A percentile compares a stretch with the other conserved stretches of the same genome.
Conservation (phyloP, 1,284 basidiomycete genomes). For the Tremellales sp. region DNA sequence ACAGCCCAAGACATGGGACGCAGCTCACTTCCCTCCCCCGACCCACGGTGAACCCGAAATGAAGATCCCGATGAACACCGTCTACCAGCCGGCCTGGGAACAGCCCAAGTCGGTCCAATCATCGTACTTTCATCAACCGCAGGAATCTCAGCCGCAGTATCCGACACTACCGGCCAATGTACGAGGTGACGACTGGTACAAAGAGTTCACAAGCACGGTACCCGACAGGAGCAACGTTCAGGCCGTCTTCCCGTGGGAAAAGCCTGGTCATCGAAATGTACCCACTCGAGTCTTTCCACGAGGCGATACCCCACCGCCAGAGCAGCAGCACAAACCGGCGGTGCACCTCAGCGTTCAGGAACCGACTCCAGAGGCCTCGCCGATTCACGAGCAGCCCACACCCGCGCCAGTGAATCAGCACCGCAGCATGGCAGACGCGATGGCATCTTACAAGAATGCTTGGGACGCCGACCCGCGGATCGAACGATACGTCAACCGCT, state of each 20-base stretch:
- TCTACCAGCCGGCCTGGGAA: conserved; percentile 54
- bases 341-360: conserved; percentile 3
- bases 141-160: conserved; percentile 28
- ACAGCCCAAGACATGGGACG: conserved; percentile 50
- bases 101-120: conserved; percentile 44
- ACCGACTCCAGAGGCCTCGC: conserved; percentile 5
- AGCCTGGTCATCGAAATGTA: conserved; percentile 53
- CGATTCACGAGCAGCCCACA: conserved; percentile 30
- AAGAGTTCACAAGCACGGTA: conserved; percentile 46
- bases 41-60: conserved; percentile 47
- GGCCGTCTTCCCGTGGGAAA: conserved; percentile 91
- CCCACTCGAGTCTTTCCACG: conserved; percentile 74
- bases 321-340: conserved; percentile 22
- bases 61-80: conserved; percentile 47
- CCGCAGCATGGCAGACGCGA: conserved; percentile 49
- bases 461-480: conserved; percentile 79
- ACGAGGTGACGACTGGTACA: conserved; percentile 50
- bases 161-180: conserved; percentile 41
- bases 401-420: conserved; percentile 7
- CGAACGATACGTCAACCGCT: conserved; percentile 64
- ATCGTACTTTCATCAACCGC: conserved; percentile 21
- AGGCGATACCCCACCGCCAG: conserved; percentile 56
- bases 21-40: conserved; percentile 49
- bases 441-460: conserved; percentile 67
- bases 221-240: conserved; percentile 72